Percentiles rank a stretch among this genome's conserved stretches.
Conservation (phyloP, 2,329 filamentous ascomycete genomes). For the Colletotrichum karsti region DNA sequence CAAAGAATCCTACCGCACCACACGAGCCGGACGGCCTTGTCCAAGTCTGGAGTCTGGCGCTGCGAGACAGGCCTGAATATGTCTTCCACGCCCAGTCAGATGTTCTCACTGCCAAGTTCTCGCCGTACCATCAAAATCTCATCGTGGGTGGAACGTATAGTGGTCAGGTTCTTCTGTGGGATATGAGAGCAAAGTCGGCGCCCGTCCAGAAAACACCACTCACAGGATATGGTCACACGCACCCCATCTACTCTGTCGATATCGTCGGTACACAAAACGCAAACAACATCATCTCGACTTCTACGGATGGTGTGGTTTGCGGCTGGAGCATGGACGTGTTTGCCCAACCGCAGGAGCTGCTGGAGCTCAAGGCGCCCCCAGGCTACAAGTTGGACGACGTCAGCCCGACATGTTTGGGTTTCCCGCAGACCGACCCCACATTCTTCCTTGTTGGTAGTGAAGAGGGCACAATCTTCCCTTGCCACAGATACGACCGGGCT, state of each 20-base stretch:
- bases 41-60: conserved; percentile 96
- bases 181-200: conserved; percentile 87
- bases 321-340: conserved; percentile 99
- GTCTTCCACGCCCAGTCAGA: conserved; percentile 97
- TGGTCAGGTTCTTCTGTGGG: conserved; percentile 96
- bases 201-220: conserved; percentile 97
- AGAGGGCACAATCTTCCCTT: conserved; percentile 95
- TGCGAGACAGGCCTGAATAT: conserved; percentile 94
- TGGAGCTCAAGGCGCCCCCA: conserved; percentile 85
- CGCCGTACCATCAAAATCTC: conserved; percentile 96
- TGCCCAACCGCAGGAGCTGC: conserved; percentile 91
- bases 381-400: conserved; percentile 94
- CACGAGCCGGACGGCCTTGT: conserved; percentile 94
- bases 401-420: conserved; percentile 92
- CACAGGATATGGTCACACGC: conserved; percentile 93
- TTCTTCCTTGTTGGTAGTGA: conserved; percentile 98
- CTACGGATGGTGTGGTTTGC: conserved; percentile 95
- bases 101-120: conserved; percentile 94
- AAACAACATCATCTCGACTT: conserved; percentile 97
- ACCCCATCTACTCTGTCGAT: conserved; percentile 93
- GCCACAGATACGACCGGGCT: conserved; percentile 95
- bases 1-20: conserved; percentile 94
- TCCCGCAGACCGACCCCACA: conserved; percentile 93
- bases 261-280: conserved; percentile 98
- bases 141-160: conserved; percentile 97